Evolutionary conservation across 23 red algal genomes (phyloP).

Genomic region (Gracilaria caudata): DNA sequence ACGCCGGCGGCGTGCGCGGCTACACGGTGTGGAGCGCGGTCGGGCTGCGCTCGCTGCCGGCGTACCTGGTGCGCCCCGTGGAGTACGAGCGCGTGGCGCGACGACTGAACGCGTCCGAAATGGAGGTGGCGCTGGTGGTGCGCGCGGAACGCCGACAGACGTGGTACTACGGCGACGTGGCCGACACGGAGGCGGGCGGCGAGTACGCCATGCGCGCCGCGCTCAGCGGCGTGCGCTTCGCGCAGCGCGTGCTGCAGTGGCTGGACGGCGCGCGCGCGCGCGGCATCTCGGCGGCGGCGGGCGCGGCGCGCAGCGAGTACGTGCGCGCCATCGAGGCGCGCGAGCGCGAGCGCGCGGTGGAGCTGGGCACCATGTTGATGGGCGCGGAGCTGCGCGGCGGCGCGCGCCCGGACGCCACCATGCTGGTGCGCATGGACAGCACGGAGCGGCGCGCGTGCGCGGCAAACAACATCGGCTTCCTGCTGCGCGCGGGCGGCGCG

Average conservation of each 20-base stretch:
- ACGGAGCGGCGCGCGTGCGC: conserved; percentile 45
- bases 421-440: conserved; percentile 42
- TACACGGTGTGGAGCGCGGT: conserved; percentile 4
- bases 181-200: conserved; percentile 1
- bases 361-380: conserved; percentile 41
- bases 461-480: conserved; percentile 62
- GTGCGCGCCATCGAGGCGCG: conserved; percentile 34
- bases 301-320: conserved; percentile 43
- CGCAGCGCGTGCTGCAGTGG: conserved; percentile 40
- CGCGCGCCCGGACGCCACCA: conserved; percentile 23
- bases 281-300: conserved; percentile 15
- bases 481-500: conserved; percentile 9
- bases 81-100: conserved; percentile 52
- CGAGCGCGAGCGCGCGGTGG: conserved; percentile 47
- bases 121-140: conserved; percentile 31
- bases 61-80: conserved; percentile 52
- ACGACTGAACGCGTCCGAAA: conserved; percentile 44
- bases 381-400: neutral
- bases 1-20: neutral
- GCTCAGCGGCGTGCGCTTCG: conserved; percentile 45
- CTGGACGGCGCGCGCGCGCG: conserved; percentile 29
- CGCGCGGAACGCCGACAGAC: neutral
- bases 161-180: conserved; percentile 64
- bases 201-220: conserved; percentile 58
- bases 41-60: conserved; percentile 35